Evolutionary conservation across 1,284 basidiomycete species (phyloP).

Genomic region (Kwoniella shivajii): DNA sequence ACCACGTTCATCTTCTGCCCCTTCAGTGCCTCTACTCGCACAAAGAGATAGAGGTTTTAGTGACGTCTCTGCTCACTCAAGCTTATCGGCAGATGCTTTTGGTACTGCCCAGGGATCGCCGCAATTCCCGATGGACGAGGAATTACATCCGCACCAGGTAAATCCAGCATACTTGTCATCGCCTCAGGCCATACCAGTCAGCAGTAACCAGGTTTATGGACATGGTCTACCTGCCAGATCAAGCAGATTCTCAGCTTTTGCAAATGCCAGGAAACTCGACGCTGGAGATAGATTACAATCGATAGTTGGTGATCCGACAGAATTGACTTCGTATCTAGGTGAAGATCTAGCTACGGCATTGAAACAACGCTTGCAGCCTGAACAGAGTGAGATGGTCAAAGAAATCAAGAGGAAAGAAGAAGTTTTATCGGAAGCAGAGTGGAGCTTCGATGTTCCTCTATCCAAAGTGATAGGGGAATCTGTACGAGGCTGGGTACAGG

Average conservation of each 20-base stretch:
- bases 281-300: neutral
- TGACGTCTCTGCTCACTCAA: conserved; percentile 2
- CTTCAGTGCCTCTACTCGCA: conserved; percentile 10
- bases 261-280: neutral
- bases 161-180: neutral
- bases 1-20: conserved; percentile 16
- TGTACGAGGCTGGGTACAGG: conserved; percentile 1
- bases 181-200: neutral
- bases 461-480: conserved; percentile 12
- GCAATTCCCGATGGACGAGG: neutral
- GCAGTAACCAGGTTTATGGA: neutral
- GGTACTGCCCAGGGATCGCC: neutral
- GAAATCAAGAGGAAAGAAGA: conserved; percentile 17
- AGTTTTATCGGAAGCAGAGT: conserved; percentile 14
- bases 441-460: conserved; percentile 26
- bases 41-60: conserved; percentile 10
- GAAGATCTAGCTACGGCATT: conserved; percentile 20
- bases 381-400: neutral
- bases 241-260: conserved; percentile 4
- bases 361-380: conserved; percentile 8
- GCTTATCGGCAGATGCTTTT: conserved; percentile 1
- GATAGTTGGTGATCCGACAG: conserved; percentile 6
- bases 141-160: neutral
- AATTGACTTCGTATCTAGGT: conserved; percentile 18
- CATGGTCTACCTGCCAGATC: neutral